Base-by-base conservation (phyloP, 2,329 filamentous ascomycete genomes). In the Botrytis fabae region DNA sequence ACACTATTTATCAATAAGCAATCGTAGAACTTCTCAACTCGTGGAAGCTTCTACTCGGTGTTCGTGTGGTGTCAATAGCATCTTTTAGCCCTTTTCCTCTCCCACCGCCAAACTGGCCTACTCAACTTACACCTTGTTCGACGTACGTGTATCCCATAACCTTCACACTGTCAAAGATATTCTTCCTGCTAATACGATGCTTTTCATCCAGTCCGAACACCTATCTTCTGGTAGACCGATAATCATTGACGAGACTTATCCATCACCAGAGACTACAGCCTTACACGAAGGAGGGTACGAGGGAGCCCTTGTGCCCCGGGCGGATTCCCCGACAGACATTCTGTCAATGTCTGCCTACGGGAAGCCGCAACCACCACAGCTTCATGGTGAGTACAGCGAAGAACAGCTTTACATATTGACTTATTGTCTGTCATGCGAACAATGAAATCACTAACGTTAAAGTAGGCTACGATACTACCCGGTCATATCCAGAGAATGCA, bases 291-390 rank as follows among this genome's bases (percentile, higher is more conserved):
- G 78, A 78, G 78, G 78, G 74, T 79, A 79, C 78, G 80, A 80
- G 77, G 79, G 75, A 76, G 79, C 78, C 79, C 79, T 80, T 72
- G 77, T 81, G 77, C 78, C 79, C 70, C 77, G 78, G 78, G 77
- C 73, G 69, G 76, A 80, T 73, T 81, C 79, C 74, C 78, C 79
- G 61, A 78, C 75, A 74, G 77, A 78, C 64, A 72, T 76, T 48
- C 85, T 93, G 84, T 90, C 92, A 83, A 95, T 95, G 92, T 92
- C 93, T 83, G 91, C 91, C 84, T 95, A 94, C 86, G 86, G 87
- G 80, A 97, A 97, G 84, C 84, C 89, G 74, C 90, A 92, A 82
- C 86, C 90, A 83, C 87, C 91, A 82, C 92, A 91, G 82, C 88
- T 95, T 85, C 92, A 95, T 84, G 92, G 94, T 97, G 86, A 85